Percentiles rank a stretch among this genome's conserved stretches.
These are phyloP conservation scores for Leishmania lainsoni DNA, from an alignment of 208 protist genomes.

Conservation along the genomic window DNA sequence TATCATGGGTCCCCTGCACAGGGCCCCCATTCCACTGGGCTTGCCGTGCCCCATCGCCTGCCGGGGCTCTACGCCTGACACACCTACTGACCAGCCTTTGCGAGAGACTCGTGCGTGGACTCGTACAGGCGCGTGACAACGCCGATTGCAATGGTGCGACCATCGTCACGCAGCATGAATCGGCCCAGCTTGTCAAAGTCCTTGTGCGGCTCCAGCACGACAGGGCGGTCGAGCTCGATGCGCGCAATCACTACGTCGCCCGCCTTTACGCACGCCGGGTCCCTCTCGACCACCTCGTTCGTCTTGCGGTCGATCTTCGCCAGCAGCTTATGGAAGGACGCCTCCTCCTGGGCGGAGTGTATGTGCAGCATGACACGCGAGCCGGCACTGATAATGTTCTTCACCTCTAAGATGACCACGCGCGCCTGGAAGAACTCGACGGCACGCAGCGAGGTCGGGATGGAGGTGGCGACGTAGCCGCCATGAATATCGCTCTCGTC, in stretches of 20 bases:
- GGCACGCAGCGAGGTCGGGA: conserved; percentile 77
- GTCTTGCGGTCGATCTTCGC: conserved; percentile 94
- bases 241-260: conserved; percentile 92
- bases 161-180: conserved; percentile 96
- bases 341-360: conserved; percentile 95
- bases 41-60: not conserved
- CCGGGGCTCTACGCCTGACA: not conserved
- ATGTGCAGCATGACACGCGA: conserved; percentile 95
- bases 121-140: conserved; percentile 89
- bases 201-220: conserved; percentile 95
- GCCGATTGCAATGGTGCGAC: conserved; percentile 92
- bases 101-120: conserved; percentile 76
- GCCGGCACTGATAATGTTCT: conserved; percentile 95
- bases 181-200: conserved; percentile 95
- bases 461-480: conserved; percentile 92
- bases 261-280: conserved; percentile 94
- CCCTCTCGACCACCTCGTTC: conserved; percentile 86
- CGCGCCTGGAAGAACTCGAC: conserved; percentile 95
- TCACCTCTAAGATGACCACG: conserved; percentile 94
- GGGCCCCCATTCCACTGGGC: not conserved
- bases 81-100: conserved; percentile 34
- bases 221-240: conserved; percentile 79
- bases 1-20: not conserved
- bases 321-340: conserved; percentile 90
- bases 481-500: conserved; percentile 86